Base-by-base conservation (phyloP, 2,329 filamentous ascomycete genomes). In the Trichoderma guizhouense region DNA sequence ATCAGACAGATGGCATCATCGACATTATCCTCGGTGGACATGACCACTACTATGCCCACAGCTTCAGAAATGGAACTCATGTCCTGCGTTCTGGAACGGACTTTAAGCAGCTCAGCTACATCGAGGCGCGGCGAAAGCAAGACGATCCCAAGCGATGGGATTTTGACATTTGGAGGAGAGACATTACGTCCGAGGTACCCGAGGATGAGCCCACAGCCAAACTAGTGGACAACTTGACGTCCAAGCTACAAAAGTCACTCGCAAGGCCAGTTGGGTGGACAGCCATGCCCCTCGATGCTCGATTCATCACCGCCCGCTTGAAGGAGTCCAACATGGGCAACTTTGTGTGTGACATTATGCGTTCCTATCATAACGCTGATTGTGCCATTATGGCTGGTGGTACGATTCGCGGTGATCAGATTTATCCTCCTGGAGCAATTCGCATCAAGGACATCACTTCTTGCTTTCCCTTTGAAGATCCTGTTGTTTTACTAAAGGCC, bases 391-490 rank as follows among this genome's bases (percentile, higher is more conserved):
- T 97, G 90, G 93, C 93, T 0, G 88, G 92, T 0, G 94, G 94
- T 0, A 97, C 94, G 0, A 93, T 97, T 68, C 89, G 94, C 15
- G 94, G 94, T 1, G 94, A 97, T 78, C 93, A 96, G 79, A 90
- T 97, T 36, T 97, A 97, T 76, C 90, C 93, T 0, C 93, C 93
- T 0, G 94, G 94, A 0, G 85, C 94, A 0, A 83, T 97, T 8
- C 86, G 91, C 28, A 83, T 97, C 72, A 93, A 93, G 77, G 93
- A 97, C 77, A 89, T 97, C n/a, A 88, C 94, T 71, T 92, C 93
- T 65, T 97, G 93, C 78, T 97, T 97, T 75, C 95, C 95, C 0
- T 97, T 98, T 76, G 94, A 97, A 78, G 94, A 97, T 74, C 94
- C 94, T 0, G 92, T 95, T 1, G 91, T 97, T 0, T 89, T 97